phyloP scores from a whole-genome alignment of 768 basidiomycete genomes.

The Mycena rebaudengoi region DNA sequence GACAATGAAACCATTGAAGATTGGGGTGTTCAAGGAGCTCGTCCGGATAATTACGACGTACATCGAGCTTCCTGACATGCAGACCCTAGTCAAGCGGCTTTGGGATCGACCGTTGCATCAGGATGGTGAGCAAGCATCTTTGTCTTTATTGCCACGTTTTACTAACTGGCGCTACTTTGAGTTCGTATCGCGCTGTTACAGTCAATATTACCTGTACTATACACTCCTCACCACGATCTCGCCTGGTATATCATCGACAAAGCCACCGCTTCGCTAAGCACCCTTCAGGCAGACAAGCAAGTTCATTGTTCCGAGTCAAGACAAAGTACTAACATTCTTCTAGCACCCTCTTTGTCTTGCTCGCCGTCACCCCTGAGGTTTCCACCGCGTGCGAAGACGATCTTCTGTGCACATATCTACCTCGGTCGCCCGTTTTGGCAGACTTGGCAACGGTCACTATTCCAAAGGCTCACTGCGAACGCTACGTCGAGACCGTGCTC shows the following conservation, averaged over 20 bases:
- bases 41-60: slow-evolving; percentile 24
- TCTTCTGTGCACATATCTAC: slow-evolving; percentile 11
- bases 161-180: slow-evolving; percentile 13
- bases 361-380: slow-evolving; percentile 18
- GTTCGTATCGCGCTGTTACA: slow-evolving; percentile 28
- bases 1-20: slow-evolving; percentile 19
- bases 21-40: slow-evolving; percentile 29
- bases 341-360: slow-evolving; percentile 25
- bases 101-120: slow-evolving; percentile 29
- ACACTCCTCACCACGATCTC: slow-evolving; percentile 23
- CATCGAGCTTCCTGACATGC: slow-evolving; percentile 19
- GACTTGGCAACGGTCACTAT: slow-evolving; percentile 26
- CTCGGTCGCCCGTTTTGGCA: slow-evolving; percentile 19
- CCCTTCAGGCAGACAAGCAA: slow-evolving; percentile 18
- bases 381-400: slow-evolving; percentile 2
- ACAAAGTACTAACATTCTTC: slow-evolving; percentile 4
- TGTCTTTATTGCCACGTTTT: neutral
- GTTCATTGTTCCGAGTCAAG: slow-evolving; percentile 14
- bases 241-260: slow-evolving; percentile 23
- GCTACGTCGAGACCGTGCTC: slow-evolving; percentile 25
- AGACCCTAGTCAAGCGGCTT: slow-evolving; percentile 17
- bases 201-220: slow-evolving; percentile 24
- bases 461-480: slow-evolving; percentile 18
- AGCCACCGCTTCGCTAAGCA: slow-evolving; percentile 9
- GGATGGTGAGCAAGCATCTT: slow-evolving; percentile 26